Evolutionary conservation across 495 filamentous ascomycete genomes (phyloP), one percentile per base, ranked within the genome.

Genomic region (Trichoderma parareesei): DNA sequence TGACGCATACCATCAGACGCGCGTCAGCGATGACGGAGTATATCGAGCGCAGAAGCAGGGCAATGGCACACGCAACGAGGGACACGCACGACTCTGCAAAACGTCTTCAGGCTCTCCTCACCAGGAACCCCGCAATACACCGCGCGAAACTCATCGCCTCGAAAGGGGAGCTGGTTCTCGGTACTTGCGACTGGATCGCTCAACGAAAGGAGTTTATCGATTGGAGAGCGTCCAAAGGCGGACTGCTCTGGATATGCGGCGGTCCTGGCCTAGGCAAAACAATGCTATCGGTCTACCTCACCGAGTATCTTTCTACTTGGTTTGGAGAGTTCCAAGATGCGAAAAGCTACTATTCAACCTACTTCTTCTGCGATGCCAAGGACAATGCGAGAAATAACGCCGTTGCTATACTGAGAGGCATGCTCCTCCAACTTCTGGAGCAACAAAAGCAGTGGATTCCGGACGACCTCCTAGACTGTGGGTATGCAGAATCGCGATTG

Each of bases 351-450:
- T 1, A 0, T 37, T 37, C 33, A 35, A 35, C 20, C 5, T 57
- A 57, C 11, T 57, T 57, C 20, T 57, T 57, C 10, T 57, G 49
- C 20, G 49, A 57, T 57, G 20, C 33, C 20, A 57, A 57, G 35
- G 49, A 57, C 4, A 13, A 35, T 11, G 11, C 49, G 18, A 2
- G 49, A 1, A 57, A 57, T 13, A 57, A 35, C 10, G 20, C 49
- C 10, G 49, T 35, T 57, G 49, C 49, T 14, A 57, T 57, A 11
- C 20, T 35, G 8, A 27, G 49, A 9, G 49, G 49, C 14, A 5
- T 57, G 0, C 20, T 57, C 20, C 37, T 57, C 4, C 49, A 57
- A 37, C 49, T 57, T 0, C 6, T 57, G 20, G 3, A 37, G 20
- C 49, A 35, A 57, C 8, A 57, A 57, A 5, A 57, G n/a, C n/a